phyloP scores from a whole-genome alignment of 371 early-diverging fungal species.

The Cokeromyces recurvatus region DNA sequence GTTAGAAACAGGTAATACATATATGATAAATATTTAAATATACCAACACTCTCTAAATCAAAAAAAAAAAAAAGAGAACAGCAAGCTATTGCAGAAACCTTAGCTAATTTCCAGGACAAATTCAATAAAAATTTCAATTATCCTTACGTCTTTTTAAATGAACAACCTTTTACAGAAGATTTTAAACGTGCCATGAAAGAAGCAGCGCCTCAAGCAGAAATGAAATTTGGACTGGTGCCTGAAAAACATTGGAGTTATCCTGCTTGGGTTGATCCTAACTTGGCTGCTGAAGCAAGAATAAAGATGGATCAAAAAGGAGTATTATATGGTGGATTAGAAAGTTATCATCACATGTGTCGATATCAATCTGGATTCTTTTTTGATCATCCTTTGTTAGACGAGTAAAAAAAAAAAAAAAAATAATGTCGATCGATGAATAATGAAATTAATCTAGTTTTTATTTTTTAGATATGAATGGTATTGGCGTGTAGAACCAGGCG shows the following conservation, averaged over 20 bases:
- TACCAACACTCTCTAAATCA: background rate
- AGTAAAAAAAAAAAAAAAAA: constrained; percentile 39
- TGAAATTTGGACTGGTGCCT: constrained; percentile 71
- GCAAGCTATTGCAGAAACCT: constrained; percentile 33
- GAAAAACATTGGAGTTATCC: constrained; percentile 74
- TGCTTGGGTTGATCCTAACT: constrained; percentile 45
- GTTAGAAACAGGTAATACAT: constrained; percentile 42
- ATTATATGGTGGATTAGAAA: constrained; percentile 36
- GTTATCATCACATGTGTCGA: constrained; percentile 66
- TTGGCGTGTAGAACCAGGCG: constrained; percentile 90
- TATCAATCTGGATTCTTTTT: constrained; percentile 92
- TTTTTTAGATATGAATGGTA: constrained; percentile 73
- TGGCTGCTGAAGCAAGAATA: constrained; percentile 41
- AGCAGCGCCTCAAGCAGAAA: constrained; percentile 44
- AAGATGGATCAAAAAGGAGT: constrained; percentile 33
- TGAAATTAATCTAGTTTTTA: no score
- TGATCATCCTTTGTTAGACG: constrained; percentile 69
- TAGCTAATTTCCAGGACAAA: constrained; percentile 38
- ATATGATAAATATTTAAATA: background rate
- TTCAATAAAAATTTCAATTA: constrained; percentile 49
- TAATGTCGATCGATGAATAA: no score
- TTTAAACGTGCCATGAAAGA: constrained; percentile 35
- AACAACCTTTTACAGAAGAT: constrained; percentile 42
- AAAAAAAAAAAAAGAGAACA: constrained; percentile 26
- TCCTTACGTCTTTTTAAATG: constrained; percentile 46